phyloP scores from a whole-genome alignment of 306 rosid genomes.

The Quercus parvula region DNA sequence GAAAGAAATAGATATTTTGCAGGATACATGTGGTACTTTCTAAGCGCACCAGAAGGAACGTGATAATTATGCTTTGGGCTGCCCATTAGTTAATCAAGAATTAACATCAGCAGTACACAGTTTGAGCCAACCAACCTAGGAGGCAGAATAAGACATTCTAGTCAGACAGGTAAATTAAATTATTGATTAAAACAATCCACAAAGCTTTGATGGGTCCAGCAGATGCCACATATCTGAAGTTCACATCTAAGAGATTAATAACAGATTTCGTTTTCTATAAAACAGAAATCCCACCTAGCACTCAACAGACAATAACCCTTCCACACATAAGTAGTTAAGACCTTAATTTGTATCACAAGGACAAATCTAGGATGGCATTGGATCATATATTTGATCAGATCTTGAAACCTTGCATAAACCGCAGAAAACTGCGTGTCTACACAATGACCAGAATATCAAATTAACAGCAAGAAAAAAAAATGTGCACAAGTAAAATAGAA shows the following conservation, averaged over 20 bases:
- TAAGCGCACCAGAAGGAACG: not conserved
- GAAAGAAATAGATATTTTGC: not conserved
- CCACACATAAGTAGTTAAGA: not conserved
- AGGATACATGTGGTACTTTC: not conserved
- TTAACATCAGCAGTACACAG: not conserved
- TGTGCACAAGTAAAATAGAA: not conserved
- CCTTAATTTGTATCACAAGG: not conserved
- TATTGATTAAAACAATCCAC: not conserved
- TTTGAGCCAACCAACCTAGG: slow-evolving; percentile 13
- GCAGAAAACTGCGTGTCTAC: not conserved
- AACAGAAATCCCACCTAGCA: too few species aligned
- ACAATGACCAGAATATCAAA: too few species aligned
- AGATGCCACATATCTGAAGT: not conserved
- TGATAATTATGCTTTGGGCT: not conserved
- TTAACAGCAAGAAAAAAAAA: not conserved
- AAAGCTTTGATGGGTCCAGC: not conserved
- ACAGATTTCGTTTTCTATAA: not conserved
- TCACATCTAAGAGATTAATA: not conserved
- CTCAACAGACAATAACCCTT: not conserved
- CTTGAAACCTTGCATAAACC: not conserved
- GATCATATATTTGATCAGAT: not conserved
- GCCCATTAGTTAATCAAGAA: not conserved
- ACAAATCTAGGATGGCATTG: not conserved
- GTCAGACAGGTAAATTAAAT: not conserved
- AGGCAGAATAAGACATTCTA: not conserved